A percentile compares a stretch with the other conserved stretches of the same genome.
Conservation (phyloP, 2,329 filamentous ascomycete genomes). For the Exutisphaerella laricina region DNA sequence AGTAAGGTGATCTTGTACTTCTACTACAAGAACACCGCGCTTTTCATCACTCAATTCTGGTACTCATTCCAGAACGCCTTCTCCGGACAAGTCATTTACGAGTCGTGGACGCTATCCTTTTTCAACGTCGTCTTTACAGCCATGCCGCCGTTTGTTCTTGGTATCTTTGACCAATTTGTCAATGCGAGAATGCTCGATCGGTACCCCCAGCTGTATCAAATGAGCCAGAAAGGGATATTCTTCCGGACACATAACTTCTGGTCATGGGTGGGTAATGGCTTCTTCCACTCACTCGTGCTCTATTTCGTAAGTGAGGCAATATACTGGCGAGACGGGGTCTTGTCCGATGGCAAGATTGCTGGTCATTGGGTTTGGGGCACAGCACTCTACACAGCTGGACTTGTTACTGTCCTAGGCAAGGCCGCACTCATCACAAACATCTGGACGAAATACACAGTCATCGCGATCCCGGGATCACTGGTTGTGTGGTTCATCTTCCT, state of each 20-base stretch:
- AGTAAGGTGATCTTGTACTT: conserved; percentile 97
- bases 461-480: conserved; percentile 92
- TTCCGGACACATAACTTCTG: conserved; percentile 91
- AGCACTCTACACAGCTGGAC: conserved; percentile 86
- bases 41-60: conserved; percentile 99
- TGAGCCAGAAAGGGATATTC: conserved; percentile 88
- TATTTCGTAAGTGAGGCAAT: conserved; percentile 80
- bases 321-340: conserved; percentile 73
- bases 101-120: conserved; percentile 98
- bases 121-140: conserved; percentile 99
- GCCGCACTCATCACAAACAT: conserved; percentile 92
- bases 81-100: conserved; percentile 95
- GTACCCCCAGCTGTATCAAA: conserved; percentile 90
- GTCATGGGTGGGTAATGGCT: conserved; percentile 88
- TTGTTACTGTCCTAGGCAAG: conserved; percentile 90
- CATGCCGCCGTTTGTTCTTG: conserved; percentile 84
- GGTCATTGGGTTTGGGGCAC: conserved; percentile 99
- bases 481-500: conserved; percentile 86
- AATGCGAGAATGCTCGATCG: conserved; percentile 88
- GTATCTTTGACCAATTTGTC: conserved; percentile 96
- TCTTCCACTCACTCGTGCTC: conserved; percentile 92
- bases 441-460: conserved; percentile 97
- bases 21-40: conserved; percentile 98
- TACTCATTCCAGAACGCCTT: conserved; percentile 92
- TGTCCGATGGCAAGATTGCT: conserved; percentile 71